Percentiles rank a stretch among this genome's conserved stretches.
phyloP scores from a whole-genome alignment of 2,329 filamentous ascomycete species.

The Aureobasidium sp. region DNA sequence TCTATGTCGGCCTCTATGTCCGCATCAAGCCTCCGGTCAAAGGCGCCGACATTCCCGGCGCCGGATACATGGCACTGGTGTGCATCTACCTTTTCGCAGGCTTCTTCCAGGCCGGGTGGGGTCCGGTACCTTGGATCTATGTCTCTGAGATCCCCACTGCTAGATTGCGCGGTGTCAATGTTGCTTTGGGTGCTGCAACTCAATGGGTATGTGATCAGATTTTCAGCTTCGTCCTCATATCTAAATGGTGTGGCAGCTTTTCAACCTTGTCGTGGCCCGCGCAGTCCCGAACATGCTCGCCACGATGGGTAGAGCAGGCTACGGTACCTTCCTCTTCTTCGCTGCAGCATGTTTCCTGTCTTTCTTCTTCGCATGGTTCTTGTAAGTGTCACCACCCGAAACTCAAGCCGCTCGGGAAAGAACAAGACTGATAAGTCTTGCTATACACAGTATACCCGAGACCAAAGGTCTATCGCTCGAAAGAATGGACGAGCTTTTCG shows the following conservation, averaged over 20 bases:
- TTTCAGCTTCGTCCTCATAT: background rate
- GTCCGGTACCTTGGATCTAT: slow-evolving; percentile 57
- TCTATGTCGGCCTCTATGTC: slow-evolving; percentile 65
- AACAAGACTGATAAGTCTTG: too few relatives aligned
- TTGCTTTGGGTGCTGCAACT: slow-evolving; percentile 59
- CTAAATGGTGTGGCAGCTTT: slow-evolving; percentile 47
- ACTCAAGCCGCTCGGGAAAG: too few relatives aligned
- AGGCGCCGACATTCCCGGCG: slow-evolving; percentile 50
- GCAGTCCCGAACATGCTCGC: slow-evolving; percentile 62
- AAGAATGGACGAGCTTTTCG: slow-evolving; percentile 26
- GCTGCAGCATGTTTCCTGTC: slow-evolving; percentile 58
- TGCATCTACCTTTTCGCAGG: slow-evolving; percentile 67
- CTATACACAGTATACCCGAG: slow-evolving; percentile 48
- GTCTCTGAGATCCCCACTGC: slow-evolving; percentile 64
- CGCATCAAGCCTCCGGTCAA: slow-evolving; percentile 52
- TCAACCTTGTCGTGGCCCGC: slow-evolving; percentile 65
- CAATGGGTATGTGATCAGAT: slow-evolving; percentile 34
- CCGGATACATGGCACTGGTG: slow-evolving; percentile 63
- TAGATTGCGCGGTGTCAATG: slow-evolving; percentile 58
- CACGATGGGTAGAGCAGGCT: slow-evolving; percentile 43
- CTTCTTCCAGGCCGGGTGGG: slow-evolving; percentile 48
- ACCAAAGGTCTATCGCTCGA: slow-evolving; percentile 51
- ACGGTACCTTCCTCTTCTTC: slow-evolving; percentile 62
- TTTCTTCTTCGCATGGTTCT: slow-evolving; percentile 59
- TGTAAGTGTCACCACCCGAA: slow-evolving; percentile 23